Percentiles rank a stretch among this genome's conserved stretches.
Conservation (phyloP, 441 rosid genomes). For the Raphanus hybrid region DNA sequence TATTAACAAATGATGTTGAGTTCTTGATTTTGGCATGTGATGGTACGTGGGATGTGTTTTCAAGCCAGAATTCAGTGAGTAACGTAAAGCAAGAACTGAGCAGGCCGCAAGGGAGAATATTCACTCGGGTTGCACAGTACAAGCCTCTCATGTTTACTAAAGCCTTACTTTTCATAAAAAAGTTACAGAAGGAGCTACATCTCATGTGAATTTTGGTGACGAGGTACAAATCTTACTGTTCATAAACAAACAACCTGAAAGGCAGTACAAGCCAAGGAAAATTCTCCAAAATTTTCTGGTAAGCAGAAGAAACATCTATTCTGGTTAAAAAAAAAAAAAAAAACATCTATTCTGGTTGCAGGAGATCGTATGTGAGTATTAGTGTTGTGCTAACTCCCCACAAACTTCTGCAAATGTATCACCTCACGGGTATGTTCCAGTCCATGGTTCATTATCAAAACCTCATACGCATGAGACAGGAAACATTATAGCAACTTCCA, state of each 20-base stretch:
- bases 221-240: conserved; percentile 9
- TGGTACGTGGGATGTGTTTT: conserved; percentile 87
- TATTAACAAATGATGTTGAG: conserved; percentile 73
- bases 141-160: too few species aligned
- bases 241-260: conserved; percentile 62
- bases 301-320: conserved; percentile 45
- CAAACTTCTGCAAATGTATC: conserved; percentile 47
- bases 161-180: too few species aligned
- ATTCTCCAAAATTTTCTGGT: conserved; percentile 63
- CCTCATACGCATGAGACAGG: conserved; percentile 40
- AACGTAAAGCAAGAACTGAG: conserved; percentile 79
- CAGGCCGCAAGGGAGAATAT: conserved; percentile 40
- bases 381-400: conserved; percentile 47
- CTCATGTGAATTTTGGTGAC: too few species aligned
- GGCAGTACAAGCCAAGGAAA: conserved; percentile 79
- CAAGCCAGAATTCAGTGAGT: conserved; percentile 87
- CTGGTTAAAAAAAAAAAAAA: conserved; percentile 42
- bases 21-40: conserved; percentile 86
- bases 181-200: too few species aligned
- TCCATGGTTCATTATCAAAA: conserved; percentile 48
- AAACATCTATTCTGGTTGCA: conserved; percentile 36
- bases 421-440: conserved; percentile 48
- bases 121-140: too few species aligned
- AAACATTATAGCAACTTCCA: conserved; percentile 30
- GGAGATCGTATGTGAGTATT: conserved; percentile 50